Evolutionary conservation across 2,329 filamentous ascomycete genomes (phyloP), one percentile per base, ranked within the genome.

Genomic region (Colletotrichum lupini): DNA sequence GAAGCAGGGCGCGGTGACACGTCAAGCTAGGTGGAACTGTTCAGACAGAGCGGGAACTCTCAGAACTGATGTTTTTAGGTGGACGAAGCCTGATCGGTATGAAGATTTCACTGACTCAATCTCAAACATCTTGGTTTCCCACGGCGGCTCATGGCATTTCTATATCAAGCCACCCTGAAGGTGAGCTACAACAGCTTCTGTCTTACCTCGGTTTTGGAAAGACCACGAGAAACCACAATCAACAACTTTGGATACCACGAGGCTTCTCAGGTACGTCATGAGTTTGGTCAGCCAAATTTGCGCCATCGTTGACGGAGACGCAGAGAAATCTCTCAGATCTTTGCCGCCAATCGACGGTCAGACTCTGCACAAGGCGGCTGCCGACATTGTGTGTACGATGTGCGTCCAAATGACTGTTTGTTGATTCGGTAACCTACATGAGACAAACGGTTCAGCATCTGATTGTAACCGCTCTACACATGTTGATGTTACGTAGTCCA

Each of bases 351-450:
- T 30, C 37, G 7, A 58, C 26, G 6, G 14, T 24, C 53, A 30
- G 42, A 12, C 28, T 24, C 11, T 12, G 35, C 55, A 55, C 30
- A 32, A 28, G 12, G 57, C 65, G 65, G 69, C 19, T 30, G 37
- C 35, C 52, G 22, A 59, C 66, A 30, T 53, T 35, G 16, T 19
- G 42, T 42, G 69, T 59, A 67, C 12, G 14, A 69, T 42, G 30
- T 52, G 6, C 49, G 8, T 26, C 32, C 19, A 61, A 24, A 68
- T 26, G 49, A 24, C 22, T 32, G 52, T 53, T 60, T 67, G 42
- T 26, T 53, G 35, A 46, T 30, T 59, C 65, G 69, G 65, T 14
- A 26, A 52, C 58, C 26, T 63, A 58, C 58, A 68, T 55, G 11
- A 65, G 22, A 57, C 62, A 57, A 65, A 57, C 62, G 11, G 26